phyloP scores from a whole-genome alignment of 1,284 basidiomycete species.

The Hypsizygus ulmarius region DNA sequence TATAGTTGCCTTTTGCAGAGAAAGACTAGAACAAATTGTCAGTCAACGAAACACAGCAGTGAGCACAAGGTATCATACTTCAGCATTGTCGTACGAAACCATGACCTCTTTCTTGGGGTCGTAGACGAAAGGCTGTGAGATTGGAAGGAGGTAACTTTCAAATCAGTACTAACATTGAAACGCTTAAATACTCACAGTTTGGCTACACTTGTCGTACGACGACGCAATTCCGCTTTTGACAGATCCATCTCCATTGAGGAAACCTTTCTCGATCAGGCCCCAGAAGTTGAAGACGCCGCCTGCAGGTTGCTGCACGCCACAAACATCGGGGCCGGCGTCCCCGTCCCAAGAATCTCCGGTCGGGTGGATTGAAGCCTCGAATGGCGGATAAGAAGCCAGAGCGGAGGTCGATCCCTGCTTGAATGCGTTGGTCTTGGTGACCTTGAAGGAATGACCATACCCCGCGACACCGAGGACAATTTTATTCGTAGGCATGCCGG shows the following conservation, averaged over 20 bases:
- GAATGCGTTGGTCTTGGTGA: constrained; percentile 42
- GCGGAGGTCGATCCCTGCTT: constrained; percentile 26
- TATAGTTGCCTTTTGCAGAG: constrained; percentile 53
- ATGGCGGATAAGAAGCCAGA: constrained; percentile 52
- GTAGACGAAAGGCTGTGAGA: constrained; percentile 63
- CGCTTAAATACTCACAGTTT: constrained; percentile 52
- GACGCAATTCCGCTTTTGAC: constrained; percentile 48
- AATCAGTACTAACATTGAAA: neutral
- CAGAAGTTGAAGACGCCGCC: constrained; percentile 60
- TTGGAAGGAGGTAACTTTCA: constrained; percentile 1
- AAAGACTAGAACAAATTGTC: constrained; percentile 39
- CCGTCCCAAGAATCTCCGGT: constrained; percentile 59
- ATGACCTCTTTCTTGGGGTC: constrained; percentile 51
- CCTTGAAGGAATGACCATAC: constrained; percentile 69
- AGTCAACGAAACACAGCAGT: constrained; percentile 18
- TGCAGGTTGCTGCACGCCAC: constrained; percentile 40
- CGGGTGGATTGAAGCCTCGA: constrained; percentile 46
- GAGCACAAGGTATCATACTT: constrained; percentile 40
- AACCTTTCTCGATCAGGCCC: constrained; percentile 56
- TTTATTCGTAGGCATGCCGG: constrained; percentile 75
- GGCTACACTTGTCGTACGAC: constrained; percentile 60
- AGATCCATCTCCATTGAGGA: constrained; percentile 51
- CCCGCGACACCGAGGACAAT: constrained; percentile 71
- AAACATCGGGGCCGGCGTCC: constrained; percentile 45
- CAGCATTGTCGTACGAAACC: constrained; percentile 61